phyloP scores from a whole-genome alignment of 768 basidiomycete species.

The Boletales sp. region DNA sequence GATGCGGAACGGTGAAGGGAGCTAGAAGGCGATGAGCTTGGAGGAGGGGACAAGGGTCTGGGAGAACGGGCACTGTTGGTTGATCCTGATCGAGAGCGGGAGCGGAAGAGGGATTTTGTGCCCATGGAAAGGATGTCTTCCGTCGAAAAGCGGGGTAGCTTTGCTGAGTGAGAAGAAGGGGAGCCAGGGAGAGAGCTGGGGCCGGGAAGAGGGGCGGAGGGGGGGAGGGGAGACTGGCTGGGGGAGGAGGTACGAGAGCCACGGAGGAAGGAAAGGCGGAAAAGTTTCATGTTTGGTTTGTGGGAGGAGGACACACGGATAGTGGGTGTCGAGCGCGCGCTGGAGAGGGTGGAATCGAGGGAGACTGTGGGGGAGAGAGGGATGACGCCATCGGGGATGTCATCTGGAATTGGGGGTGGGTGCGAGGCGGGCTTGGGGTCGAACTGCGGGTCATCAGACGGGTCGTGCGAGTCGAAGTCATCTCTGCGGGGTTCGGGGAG shows the following conservation, averaged over 20 bases:
- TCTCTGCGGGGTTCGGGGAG: constrained; percentile 72
- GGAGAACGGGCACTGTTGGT: background rate
- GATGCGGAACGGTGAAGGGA: constrained; percentile 20
- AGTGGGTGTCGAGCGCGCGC: constrained; percentile 18
- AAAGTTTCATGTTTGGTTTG: constrained; percentile 16
- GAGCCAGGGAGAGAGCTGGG: constrained; percentile 15
- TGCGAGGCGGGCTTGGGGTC: constrained; percentile 3
- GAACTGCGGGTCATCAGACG: constrained; percentile 33
- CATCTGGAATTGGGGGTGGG: background rate
- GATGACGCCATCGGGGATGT: constrained; percentile 5
- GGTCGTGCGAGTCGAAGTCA: background rate
- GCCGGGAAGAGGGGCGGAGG: constrained; percentile 11
- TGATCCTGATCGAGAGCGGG: constrained; percentile 20
- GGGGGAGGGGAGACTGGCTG: constrained; percentile 5
- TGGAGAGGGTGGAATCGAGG: constrained; percentile 19
- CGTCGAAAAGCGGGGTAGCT: constrained; percentile 17
- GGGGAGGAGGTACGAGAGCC: constrained; percentile 10
- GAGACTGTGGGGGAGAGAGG: constrained; percentile 18
- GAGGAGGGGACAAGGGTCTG: constrained; percentile 16
- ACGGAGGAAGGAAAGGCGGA: constrained; percentile 20
- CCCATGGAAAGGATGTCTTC: constrained; percentile 32
- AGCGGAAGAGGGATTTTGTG: constrained; percentile 28
- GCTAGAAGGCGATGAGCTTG: constrained; percentile 5
- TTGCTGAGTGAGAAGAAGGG: constrained; percentile 9
- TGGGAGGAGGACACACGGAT: constrained; percentile 9